These are phyloP conservation scores for Selaginella moellendorffii DNA, from an alignment of 75 land plant genomes.

Conservation along the genomic window DNA sequence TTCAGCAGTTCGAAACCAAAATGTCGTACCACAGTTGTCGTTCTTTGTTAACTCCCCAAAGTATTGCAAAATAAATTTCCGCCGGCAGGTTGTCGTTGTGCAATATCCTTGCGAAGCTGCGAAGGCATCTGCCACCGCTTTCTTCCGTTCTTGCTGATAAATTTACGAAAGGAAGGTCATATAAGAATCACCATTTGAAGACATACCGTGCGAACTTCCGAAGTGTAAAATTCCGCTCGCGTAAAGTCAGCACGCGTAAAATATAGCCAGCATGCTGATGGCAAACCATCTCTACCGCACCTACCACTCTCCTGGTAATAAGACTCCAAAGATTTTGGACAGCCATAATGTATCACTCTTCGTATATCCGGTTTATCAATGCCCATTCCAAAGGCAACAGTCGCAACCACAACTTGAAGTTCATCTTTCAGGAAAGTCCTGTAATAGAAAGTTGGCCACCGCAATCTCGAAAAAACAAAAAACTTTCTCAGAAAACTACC, in stretches of 20 bases:
- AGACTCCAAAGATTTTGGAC: constrained; percentile 79
- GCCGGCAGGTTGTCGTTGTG: constrained; percentile 38
- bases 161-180: background rate
- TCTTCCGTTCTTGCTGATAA: constrained; percentile 38
- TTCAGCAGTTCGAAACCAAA: no score
- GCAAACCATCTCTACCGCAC: constrained; percentile 83
- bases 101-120: constrained; percentile 61
- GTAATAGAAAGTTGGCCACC: constrained; percentile 5
- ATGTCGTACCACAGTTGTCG: constrained; percentile 39
- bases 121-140: constrained; percentile 50
- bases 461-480: background rate
- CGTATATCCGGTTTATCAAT: constrained; percentile 82
- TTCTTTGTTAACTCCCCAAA: constrained; percentile 45
- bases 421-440: constrained; percentile 69
- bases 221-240: constrained; percentile 54
- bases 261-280: constrained; percentile 66
- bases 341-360: constrained; percentile 80
- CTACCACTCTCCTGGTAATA: constrained; percentile 93
- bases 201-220: constrained; percentile 41
- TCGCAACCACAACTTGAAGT: constrained; percentile 65
- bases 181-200: background rate
- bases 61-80: constrained; percentile 48
- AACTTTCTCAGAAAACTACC: constrained; percentile 26
- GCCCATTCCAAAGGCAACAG: constrained; percentile 94
- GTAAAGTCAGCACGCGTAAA: constrained; percentile 52